These are phyloP conservation scores for Colletotrichum noveboracense DNA, from an alignment of 2,329 filamentous ascomycete species.

Conservation along the genomic window DNA sequence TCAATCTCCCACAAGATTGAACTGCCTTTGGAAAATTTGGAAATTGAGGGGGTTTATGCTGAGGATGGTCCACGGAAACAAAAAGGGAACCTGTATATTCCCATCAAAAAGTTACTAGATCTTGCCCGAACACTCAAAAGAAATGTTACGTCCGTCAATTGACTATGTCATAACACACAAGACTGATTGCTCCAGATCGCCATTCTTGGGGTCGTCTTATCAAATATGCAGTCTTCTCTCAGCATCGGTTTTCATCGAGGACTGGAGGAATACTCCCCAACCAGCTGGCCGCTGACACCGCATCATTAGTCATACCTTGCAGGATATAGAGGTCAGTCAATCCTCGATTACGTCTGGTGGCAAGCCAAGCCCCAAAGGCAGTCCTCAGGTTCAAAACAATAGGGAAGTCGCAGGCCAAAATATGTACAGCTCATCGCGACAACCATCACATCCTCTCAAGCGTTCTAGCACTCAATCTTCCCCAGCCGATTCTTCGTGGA, in stretches of 20 bases:
- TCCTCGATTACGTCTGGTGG: not conserved
- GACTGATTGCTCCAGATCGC: not conserved
- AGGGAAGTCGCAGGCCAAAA: too few relatives aligned
- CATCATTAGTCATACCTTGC: too few relatives aligned
- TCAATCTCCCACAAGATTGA: not conserved
- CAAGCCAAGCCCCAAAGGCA: not conserved
- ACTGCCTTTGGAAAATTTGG: not conserved
- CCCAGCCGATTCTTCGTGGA: not conserved
- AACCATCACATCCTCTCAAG: not conserved
- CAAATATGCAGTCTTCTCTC: not conserved
- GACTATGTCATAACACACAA: not conserved
- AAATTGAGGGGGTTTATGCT: not conserved
- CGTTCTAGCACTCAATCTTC: not conserved
- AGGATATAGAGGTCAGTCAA: not conserved
- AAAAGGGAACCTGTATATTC: not conserved
- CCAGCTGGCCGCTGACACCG: too few relatives aligned
- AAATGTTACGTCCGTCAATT: not conserved
- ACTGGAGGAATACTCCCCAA: too few relatives aligned
- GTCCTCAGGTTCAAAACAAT: too few relatives aligned
- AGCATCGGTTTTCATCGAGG: too few relatives aligned
- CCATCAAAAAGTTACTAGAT: not conserved
- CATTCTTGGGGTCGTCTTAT: fast-evolving
- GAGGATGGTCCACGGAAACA: not conserved
- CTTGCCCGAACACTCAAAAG: not conserved
- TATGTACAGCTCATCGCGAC: not conserved